phyloP scores from a whole-genome alignment of 1,284 basidiomycete genomes.

The Gymnopus androsaceus region DNA sequence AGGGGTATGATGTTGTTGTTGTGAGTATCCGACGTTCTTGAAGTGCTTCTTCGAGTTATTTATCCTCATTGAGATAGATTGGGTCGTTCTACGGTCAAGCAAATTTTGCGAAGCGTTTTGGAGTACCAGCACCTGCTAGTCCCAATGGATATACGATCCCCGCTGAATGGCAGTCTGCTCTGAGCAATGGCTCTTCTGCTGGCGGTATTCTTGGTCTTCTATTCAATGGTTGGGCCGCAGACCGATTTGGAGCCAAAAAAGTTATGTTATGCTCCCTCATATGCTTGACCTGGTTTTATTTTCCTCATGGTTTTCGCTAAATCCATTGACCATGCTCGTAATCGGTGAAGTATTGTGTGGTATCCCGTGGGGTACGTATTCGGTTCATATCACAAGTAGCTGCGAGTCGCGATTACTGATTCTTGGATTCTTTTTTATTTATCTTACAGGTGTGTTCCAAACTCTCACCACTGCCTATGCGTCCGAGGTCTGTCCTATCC shows the following conservation, averaged over 20 bases:
- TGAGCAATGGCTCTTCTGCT: conserved; percentile 12
- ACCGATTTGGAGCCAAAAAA: conserved; percentile 22
- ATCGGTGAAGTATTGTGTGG: conserved; percentile 37
- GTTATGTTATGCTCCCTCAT: conserved; percentile 21
- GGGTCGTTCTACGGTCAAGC: conserved; percentile 12
- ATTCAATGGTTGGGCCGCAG: conserved; percentile 25
- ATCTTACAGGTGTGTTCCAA: conserved; percentile 40
- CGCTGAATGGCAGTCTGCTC: conserved; percentile 26
- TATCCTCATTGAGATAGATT: not conserved
- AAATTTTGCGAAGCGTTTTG: conserved; percentile 24
- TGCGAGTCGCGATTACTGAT: too few relatives aligned
- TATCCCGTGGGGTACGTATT: conserved; percentile 44
- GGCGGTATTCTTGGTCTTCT: conserved; percentile 21
- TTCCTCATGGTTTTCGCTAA: conserved; percentile 35
- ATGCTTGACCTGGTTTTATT: conserved; percentile 12
- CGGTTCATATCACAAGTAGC: too few relatives aligned
- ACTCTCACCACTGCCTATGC: conserved; percentile 47
- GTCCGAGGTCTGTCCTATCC: conserved; percentile 45
- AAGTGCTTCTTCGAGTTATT: not conserved
- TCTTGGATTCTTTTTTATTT: too few relatives aligned
- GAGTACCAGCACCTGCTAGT: conserved; percentile 15
- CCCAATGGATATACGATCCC: conserved; percentile 36
- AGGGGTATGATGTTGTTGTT: conserved; percentile 27
- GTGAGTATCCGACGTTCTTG: conserved; percentile 16
- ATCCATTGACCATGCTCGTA: conserved; percentile 34